A percentile compares a stretch with the other conserved stretches of the same genome.
Evolutionary conservation across 1,284 basidiomycete genomes (phyloP).

Genomic region (Microbotryomycetes sp.): DNA sequence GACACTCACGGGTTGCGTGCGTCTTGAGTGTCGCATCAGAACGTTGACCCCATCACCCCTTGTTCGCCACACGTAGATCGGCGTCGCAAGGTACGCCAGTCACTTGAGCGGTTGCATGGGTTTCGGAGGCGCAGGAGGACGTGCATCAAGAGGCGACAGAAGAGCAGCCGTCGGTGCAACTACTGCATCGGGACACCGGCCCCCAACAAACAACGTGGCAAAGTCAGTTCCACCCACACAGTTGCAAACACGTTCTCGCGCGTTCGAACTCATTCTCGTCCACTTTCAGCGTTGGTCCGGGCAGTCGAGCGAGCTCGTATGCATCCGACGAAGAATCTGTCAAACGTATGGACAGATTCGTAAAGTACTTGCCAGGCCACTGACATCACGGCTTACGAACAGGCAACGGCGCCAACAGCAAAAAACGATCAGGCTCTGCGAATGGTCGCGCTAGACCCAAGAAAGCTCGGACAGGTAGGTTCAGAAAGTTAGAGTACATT

Average conservation of each 20-base stretch:
- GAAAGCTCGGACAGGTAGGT: conserved; percentile 16
- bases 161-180: conserved; percentile 4
- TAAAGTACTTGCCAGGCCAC: too few species aligned
- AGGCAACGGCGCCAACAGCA: conserved; percentile 13
- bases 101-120: conserved; percentile 27
- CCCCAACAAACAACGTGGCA: not conserved
- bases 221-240: too few species aligned
- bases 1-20: too few species aligned
- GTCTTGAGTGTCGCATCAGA: too few species aligned
- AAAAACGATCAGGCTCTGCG: conserved; percentile 7
- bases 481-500: too few species aligned
- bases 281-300: not conserved
- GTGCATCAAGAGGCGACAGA: conserved; percentile 9
- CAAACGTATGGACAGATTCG: too few species aligned
- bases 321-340: conserved; percentile 3
- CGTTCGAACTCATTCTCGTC: too few species aligned
- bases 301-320: not conserved
- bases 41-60: too few species aligned
- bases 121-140: conserved; percentile 1
- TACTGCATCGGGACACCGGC: not conserved
- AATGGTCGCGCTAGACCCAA: conserved; percentile 13
- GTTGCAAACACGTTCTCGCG: too few species aligned
- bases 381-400: too few species aligned
- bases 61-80: conserved; percentile 23
- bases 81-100: conserved; percentile 22